phyloP scores from a whole-genome alignment of 345 rosid genomes.

The Brassica napus region Da-Ae NC_063443.1:14110001-14110500 shows the following conservation, averaged over 20 bases:
- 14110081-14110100: slow-evolving; percentile 98
- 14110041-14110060: slow-evolving; percentile 27
- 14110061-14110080: slow-evolving; percentile 45
- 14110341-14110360: slow-evolving; percentile 89
- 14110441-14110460: slow-evolving; percentile 99
- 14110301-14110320: slow-evolving; percentile 99
- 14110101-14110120: slow-evolving; percentile 92
- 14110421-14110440: slow-evolving; percentile 12
- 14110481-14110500: slow-evolving; percentile 91
- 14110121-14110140: slow-evolving; percentile 79
- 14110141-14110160: slow-evolving; percentile 87
- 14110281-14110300: slow-evolving; percentile 82
- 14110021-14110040: slow-evolving; percentile 11
- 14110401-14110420: background rate
- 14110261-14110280: slow-evolving; percentile 75
- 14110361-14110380: slow-evolving; percentile 32
- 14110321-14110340: slow-evolving; percentile 92
- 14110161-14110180: slow-evolving; percentile 83
- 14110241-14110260: slow-evolving; percentile 86
- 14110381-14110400: background rate
- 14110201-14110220: background rate
- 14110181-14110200: background rate
- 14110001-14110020: background rate
- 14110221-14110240: slow-evolving; percentile 9
- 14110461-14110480: slow-evolving; percentile 97